Evolutionary conservation across 2,329 filamentous ascomycete species (phyloP), one percentile per base, ranked within the genome.

Genomic region (Ophiognomonia clavigignenti-juglandacearum): DNA sequence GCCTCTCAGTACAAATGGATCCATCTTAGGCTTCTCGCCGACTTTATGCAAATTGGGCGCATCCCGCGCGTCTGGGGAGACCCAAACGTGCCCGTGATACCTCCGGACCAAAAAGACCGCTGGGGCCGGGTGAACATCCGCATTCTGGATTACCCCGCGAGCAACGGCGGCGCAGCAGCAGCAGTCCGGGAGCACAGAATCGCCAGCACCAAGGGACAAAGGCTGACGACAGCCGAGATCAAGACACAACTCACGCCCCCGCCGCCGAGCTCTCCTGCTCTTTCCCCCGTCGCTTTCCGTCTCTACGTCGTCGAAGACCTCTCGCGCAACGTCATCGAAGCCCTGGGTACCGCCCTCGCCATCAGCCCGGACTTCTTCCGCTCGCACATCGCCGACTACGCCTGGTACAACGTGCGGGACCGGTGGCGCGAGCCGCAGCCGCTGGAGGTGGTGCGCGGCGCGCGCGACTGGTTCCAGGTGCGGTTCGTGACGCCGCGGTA

Each of bases 331-430:
- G 41, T 43, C 19, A 36, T 43, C 8, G 41, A 43, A 23, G 19
- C 34, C 8, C 31, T 43, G 20, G 41, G 41, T 6, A 10, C 20
- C 11, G 22, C 26, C 22, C 9, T 43, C 14, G 31, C 24, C 18
- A 27, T 43, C 22, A 31, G 29, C 20, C 41, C 41, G 8, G 23
- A 35, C 22, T 43, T 43, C 14, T 43, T 43, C 41, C 23, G 41
- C 6, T 20, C 23, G 5, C 41, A 43, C n/a, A 27, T 43, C n/a
- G 23, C 19, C 22, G 34, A 43, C 41, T 27, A 36, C 4, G 31
- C 41, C 13, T 43, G 41, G 41, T 36, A 36, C 23, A 43, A 43
- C 9, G 32, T 35, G 4, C 31, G 41, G 6, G 41, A 43, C 23
- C 24, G 32, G 22, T 43, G 41, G 41, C 23, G 24, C 6, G 32